Evolutionary conservation across 2,329 filamentous ascomycete species (phyloP).

Genomic region (Gaeumannomyces tritici): DNA sequence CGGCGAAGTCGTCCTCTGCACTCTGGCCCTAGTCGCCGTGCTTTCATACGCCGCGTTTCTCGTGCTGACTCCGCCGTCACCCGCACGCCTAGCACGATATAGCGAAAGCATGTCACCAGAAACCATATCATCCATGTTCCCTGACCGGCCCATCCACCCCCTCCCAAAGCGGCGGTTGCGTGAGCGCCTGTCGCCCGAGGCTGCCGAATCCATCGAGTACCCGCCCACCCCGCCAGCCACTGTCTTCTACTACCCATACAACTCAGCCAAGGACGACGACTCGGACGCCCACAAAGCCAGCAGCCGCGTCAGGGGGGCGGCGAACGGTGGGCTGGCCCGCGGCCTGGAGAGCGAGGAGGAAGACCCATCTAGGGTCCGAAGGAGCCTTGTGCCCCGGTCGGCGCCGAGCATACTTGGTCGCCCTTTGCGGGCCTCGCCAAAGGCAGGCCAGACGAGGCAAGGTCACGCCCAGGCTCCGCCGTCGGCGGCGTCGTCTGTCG

Average conservation of each 20-base stretch:
- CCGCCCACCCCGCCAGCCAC: conserved; percentile 66
- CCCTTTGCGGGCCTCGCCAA: conserved; percentile 30
- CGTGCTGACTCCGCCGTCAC: conserved; percentile 5
- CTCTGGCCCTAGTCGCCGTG: not conserved
- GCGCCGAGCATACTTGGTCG: conserved; percentile 35
- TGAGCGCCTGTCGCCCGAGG: conserved; percentile 77
- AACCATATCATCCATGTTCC: conserved; percentile 70
- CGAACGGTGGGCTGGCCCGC: conserved; percentile 30
- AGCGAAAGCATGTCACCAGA: conserved; percentile 56
- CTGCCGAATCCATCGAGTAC: conserved; percentile 72
- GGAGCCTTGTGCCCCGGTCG: conserved; percentile 32
- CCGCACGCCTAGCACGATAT: conserved; percentile 25
- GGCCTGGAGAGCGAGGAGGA: conserved; percentile 55
- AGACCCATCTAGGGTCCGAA: conserved; percentile 24
- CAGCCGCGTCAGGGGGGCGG: conserved; percentile 13
- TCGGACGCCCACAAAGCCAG: conserved; percentile 11
- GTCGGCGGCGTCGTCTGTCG: conserved; percentile 61
- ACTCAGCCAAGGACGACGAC: conserved; percentile 37
- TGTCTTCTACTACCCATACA: conserved; percentile 69
- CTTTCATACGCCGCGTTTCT: not conserved
- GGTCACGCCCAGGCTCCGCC: conserved; percentile 33
- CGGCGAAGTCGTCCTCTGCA: not conserved
- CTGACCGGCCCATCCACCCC: conserved; percentile 86
- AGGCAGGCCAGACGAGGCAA: conserved; percentile 26
- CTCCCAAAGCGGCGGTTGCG: conserved; percentile 82